These are phyloP conservation scores for Copromyces sp. DNA, from an alignment of 495 filamentous ascomycete species.

Conservation along the genomic window DNA sequence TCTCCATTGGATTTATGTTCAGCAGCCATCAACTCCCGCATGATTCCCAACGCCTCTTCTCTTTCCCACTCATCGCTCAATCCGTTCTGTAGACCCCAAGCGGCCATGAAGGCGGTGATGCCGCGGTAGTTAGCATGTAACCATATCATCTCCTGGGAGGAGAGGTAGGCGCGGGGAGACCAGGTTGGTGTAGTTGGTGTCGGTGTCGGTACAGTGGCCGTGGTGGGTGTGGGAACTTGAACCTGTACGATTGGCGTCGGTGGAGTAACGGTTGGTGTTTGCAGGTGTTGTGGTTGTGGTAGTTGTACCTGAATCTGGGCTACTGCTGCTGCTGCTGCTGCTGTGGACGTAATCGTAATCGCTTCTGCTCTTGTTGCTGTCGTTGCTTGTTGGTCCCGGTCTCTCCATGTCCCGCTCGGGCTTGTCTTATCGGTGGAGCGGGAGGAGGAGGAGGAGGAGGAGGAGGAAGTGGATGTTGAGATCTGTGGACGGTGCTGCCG, in stretches of 20 bases:
- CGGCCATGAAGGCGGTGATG: slow-evolving; percentile 28
- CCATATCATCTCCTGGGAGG: slow-evolving; percentile 23
- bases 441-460: background rate
- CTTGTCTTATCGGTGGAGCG: background rate
- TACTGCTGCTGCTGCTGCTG: background rate
- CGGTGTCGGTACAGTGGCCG: background rate
- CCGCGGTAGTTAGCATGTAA: slow-evolving; percentile 34
- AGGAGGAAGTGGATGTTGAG: too few relatives aligned
- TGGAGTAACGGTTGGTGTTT: background rate
- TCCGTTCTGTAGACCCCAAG: slow-evolving; percentile 24
- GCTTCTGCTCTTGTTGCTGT: background rate
- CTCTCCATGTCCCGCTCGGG: background rate
- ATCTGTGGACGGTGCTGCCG: too few relatives aligned
- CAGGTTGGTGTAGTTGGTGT: background rate
- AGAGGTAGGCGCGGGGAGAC: background rate
- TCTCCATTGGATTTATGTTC: background rate
- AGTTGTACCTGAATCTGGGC: too few relatives aligned
- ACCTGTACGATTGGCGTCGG: slow-evolving; percentile 4
- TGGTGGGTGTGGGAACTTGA: background rate
- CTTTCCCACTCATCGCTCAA: slow-evolving; percentile 17
- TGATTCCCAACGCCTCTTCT: slow-evolving; percentile 23
- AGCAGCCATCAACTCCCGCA: slow-evolving; percentile 28
- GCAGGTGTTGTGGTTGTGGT: background rate
- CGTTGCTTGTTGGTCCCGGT: background rate
- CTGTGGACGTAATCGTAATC: background rate